A percentile compares a stretch with the other conserved stretches of the same genome.
These are phyloP conservation scores for Phyllosticta citriasiana DNA, from an alignment of 2,329 filamentous ascomycete species.

Conservation along the genomic window DNA sequence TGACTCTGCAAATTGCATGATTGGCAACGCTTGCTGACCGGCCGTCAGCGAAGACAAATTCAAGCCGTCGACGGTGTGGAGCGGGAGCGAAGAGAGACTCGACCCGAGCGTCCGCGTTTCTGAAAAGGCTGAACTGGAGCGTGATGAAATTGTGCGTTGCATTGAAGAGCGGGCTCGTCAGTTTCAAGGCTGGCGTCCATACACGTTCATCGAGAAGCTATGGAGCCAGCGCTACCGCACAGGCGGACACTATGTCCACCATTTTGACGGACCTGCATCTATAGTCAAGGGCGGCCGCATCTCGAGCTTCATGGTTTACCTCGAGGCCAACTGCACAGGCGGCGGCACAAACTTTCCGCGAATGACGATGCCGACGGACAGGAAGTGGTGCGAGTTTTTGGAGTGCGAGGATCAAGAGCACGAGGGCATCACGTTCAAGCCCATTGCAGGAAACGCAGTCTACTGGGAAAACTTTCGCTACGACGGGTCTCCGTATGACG, in stretches of 20 bases:
- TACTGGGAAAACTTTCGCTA: constrained; percentile 52
- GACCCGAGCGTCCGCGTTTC: constrained; percentile 44
- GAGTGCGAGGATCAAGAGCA: constrained; percentile 36
- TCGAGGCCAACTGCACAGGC: constrained; percentile 41
- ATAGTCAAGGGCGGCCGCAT: constrained; percentile 24
- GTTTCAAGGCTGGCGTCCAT: constrained; percentile 51
- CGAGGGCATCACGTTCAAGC: constrained; percentile 48
- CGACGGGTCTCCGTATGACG: constrained; percentile 46
- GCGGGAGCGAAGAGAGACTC: constrained; percentile 36
- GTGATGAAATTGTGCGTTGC: constrained; percentile 43
- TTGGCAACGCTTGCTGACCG: constrained; percentile 7
- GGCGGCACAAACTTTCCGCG: constrained; percentile 53
- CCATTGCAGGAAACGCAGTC: constrained; percentile 48
- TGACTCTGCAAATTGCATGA: background rate
- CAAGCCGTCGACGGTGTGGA: constrained; percentile 45
- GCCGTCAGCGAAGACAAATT: constrained; percentile 38
- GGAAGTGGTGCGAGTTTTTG: constrained; percentile 48
- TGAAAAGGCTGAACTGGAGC: constrained; percentile 35
- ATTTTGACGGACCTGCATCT: constrained; percentile 38
- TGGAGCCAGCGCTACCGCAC: constrained; percentile 51
- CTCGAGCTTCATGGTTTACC: constrained; percentile 54
- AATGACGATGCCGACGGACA: constrained; percentile 33
- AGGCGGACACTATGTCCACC: constrained; percentile 48
- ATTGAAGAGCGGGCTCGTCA: constrained; percentile 47
- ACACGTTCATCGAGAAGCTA: constrained; percentile 50